A percentile compares a stretch with the other conserved stretches of the same genome.
These are phyloP conservation scores for Sesbania bispinosa DNA, from an alignment of 306 rosid species.

Conservation along the genomic window DNA sequence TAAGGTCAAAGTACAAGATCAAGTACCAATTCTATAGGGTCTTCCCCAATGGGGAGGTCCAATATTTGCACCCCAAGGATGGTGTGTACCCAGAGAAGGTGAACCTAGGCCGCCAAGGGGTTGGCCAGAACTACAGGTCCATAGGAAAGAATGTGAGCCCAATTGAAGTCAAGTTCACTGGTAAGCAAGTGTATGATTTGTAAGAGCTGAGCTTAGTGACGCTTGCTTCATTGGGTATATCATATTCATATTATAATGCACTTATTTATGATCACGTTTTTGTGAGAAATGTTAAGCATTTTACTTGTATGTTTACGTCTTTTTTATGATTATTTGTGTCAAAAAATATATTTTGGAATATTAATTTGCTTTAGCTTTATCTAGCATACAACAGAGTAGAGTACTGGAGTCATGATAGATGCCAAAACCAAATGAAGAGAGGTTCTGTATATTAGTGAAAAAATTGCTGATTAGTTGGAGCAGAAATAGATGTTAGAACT, in stretches of 20 bases:
- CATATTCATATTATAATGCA: constrained; percentile 16
- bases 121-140: constrained; percentile 82
- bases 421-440: too few relatives aligned
- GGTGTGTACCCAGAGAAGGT: constrained; percentile 99
- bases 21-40: constrained; percentile 97
- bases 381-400: neutral
- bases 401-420: too few relatives aligned
- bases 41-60: constrained; percentile 94
- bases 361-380: constrained; percentile 3
- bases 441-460: too few relatives aligned
- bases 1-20: constrained; percentile 95
- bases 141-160: constrained; percentile 90
- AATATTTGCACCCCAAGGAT: constrained; percentile 94
- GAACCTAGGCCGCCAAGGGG: constrained; percentile 89
- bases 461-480: too few relatives aligned
- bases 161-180: constrained; percentile 96
- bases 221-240: neutral
- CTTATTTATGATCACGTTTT: constrained; percentile 19
- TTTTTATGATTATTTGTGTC: neutral
- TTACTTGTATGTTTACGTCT: neutral
- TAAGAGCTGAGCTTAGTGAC: constrained; percentile 38
- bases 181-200: constrained; percentile 78
- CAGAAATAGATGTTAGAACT: too few relatives aligned
- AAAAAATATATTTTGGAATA: neutral
- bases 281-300: constrained; percentile 9